These are phyloP conservation scores for Aureobasidium sp. DNA, from an alignment of 2,329 filamentous ascomycete genomes.

Conservation along the genomic window DNA sequence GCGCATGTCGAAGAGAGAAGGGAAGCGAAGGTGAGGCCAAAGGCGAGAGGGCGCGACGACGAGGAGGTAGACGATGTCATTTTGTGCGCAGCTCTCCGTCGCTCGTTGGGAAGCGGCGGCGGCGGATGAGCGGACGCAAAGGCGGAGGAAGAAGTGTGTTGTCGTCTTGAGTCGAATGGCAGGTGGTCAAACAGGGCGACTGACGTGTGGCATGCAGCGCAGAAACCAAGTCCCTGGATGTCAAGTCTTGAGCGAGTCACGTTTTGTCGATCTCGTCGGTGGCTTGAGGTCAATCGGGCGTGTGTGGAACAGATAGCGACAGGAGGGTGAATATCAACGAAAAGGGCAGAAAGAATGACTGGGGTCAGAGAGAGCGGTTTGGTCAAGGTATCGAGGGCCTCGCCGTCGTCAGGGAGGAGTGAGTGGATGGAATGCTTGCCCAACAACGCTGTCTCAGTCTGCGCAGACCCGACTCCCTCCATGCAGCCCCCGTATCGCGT, in stretches of 20 bases:
- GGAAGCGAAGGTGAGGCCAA: conserved; percentile 16
- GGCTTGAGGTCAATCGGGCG: not conserved
- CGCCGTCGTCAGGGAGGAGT: conserved; percentile 7
- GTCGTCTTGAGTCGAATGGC: not conserved
- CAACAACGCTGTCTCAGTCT: no score
- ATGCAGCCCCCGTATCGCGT: no score
- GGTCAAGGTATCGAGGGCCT: not conserved
- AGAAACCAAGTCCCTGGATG: not conserved
- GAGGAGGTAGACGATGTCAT: conserved; percentile 16
- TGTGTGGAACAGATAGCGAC: not conserved
- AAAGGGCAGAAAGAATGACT: conserved; percentile 12
- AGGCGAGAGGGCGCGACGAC: conserved; percentile 18
- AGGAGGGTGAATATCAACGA: not conserved
- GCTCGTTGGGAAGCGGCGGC: not conserved
- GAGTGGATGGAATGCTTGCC: conserved; percentile 2
- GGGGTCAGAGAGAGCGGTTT: conserved; percentile 1
- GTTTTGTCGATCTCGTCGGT: conserved; percentile 13
- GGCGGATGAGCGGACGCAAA: conserved; percentile 8
- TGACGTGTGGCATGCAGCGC: not conserved
- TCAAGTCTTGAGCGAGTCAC: conserved; percentile 5
- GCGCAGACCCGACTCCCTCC: no score
- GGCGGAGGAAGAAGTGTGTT: not conserved
- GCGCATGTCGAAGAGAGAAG: conserved; percentile 3
- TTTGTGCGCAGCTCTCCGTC: conserved; percentile 17
- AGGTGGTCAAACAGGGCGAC: not conserved